A percentile compares a stretch with the other conserved stretches of the same genome.
Conservation (phyloP, 2,329 filamentous ascomycete genomes). For the Cytospora leucostoma region DNA sequence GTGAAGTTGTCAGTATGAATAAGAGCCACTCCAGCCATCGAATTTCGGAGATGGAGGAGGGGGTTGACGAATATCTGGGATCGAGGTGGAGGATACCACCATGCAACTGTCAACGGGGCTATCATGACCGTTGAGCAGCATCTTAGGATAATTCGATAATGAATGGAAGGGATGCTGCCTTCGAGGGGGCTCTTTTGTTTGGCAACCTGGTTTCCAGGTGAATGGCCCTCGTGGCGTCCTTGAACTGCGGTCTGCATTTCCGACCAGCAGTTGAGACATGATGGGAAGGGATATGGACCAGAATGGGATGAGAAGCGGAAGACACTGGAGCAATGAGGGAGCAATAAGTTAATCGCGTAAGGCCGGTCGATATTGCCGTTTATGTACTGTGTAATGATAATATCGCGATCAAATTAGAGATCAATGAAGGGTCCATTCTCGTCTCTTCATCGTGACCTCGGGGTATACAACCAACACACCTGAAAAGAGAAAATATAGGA, state of each 20-base stretch:
- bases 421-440: conserved; percentile 20
- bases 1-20: not conserved
- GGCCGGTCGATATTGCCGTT: not conserved
- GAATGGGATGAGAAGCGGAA: not conserved
- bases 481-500: conserved; percentile 15
- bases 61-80: not conserved
- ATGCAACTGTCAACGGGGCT: not conserved
- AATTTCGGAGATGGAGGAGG: not conserved
- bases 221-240: not conserved
- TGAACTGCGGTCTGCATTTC: not conserved
- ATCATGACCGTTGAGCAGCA: not conserved
- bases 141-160: not conserved
- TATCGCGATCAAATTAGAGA: conserved; percentile 7
- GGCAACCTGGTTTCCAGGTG: not conserved
- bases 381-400: not conserved
- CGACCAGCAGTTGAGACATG: not conserved
- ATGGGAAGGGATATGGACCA: not conserved
- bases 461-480: conserved; percentile 25
- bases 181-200: not conserved
- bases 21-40: not conserved
- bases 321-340: not conserved
- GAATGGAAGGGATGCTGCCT: not conserved
- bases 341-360: not conserved
- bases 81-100: not conserved
- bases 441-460: conserved; percentile 19